Conservation (phyloP, 176 grass and related monocot species). For the Zoysia pacifica region DNA sequence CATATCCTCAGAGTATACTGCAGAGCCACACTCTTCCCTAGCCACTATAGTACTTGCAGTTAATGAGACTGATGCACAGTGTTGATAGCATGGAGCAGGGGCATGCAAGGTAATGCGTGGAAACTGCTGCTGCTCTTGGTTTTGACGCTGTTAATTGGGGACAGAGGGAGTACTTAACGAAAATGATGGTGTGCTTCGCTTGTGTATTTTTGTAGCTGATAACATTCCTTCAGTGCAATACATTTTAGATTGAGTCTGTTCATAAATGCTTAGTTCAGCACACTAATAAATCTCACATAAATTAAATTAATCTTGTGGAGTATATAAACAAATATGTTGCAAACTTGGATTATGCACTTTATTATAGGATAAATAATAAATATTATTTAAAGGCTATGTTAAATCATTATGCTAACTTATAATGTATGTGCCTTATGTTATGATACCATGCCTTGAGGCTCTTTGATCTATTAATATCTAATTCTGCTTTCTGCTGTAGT, state of each 20-base stretch:
- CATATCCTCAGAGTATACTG: no score
- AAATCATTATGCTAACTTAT: background rate
- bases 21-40: no score
- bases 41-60: no score
- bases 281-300: background rate
- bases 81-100: no score
- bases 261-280: background rate
- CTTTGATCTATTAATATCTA: background rate
- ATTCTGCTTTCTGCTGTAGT: background rate
- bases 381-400: background rate
- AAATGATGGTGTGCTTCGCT: background rate
- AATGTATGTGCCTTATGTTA: background rate
- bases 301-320: background rate
- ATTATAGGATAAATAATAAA: background rate
- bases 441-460: background rate
- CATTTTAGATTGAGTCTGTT: background rate
- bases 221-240: background rate
- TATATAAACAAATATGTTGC: background rate
- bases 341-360: background rate
- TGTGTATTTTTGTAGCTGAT: background rate
- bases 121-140: no score
- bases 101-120: no score
- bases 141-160: no score
- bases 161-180: background rate
- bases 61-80: no score